Conservation (phyloP, 306 rosid species). For the Pyrus betulifolia region DNA sequence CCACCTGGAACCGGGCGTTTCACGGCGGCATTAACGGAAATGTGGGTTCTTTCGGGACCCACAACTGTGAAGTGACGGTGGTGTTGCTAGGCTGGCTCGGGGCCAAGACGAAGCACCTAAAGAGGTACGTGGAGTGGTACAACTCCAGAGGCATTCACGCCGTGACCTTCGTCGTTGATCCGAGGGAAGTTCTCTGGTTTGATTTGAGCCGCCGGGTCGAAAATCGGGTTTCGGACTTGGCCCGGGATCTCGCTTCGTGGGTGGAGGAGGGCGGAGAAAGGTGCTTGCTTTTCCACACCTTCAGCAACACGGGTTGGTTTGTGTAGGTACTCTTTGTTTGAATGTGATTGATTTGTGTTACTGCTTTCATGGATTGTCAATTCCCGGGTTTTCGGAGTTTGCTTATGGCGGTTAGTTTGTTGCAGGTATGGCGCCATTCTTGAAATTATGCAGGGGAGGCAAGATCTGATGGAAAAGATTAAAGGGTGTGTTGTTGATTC, state of each 20-base stretch:
- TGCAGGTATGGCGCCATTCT: conserved; percentile 75
- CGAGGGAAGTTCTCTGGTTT: conserved; percentile 42
- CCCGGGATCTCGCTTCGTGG: conserved; percentile 53
- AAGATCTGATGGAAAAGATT: conserved; percentile 54
- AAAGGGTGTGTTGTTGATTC: conserved; percentile 85
- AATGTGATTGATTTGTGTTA: not conserved
- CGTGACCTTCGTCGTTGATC: conserved; percentile 59
- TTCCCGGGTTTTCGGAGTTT: not conserved
- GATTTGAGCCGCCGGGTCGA: conserved; percentile 52
- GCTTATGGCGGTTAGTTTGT: not conserved
- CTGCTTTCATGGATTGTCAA: not conserved
- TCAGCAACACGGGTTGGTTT: conserved; percentile 96
- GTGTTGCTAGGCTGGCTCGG: conserved; percentile 92
- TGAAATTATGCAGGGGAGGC: conserved; percentile 33
- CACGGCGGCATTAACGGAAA: conserved; percentile 12
- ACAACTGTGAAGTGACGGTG: conserved; percentile 36
- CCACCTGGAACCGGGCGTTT: conserved; percentile 44
- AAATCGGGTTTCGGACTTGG: conserved; percentile 35
- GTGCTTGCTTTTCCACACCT: conserved; percentile 67
- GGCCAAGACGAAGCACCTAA: conserved; percentile 60
- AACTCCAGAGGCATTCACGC: conserved; percentile 63
- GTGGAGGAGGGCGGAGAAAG: conserved; percentile 53
- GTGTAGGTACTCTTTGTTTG: conserved; percentile 44
- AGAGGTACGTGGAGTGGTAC: conserved; percentile 81
- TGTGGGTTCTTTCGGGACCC: conserved; percentile 10